Evolutionary conservation across 805 yeast species (phyloP).

Genomic region (Jamesozyma spencerorum): DNA sequence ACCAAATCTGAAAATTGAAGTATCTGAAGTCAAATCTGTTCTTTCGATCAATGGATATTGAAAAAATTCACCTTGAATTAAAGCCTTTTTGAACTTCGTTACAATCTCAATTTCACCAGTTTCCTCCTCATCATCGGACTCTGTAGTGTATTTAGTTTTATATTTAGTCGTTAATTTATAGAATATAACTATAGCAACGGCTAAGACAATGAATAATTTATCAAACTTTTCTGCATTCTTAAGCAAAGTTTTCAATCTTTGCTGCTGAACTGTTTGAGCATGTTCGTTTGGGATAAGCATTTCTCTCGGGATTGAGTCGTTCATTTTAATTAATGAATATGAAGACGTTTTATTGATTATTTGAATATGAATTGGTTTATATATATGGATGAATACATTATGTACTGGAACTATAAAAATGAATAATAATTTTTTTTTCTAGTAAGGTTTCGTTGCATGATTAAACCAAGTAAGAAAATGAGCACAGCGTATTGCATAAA

Average conservation of each 20-base stretch:
- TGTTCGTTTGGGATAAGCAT: neutral
- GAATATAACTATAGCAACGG: conserved; percentile 1
- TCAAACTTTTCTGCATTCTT: conserved; percentile 2
- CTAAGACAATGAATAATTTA: conserved; percentile 1
- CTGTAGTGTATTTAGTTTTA: neutral
- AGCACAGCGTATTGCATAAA: no score
- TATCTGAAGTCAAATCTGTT: conserved; percentile 66
- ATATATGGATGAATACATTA: no score
- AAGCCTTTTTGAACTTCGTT: conserved; percentile 39
- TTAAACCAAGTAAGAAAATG: no score
- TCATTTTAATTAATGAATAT: no score
- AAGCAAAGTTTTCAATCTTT: neutral
- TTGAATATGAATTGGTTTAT: no score
- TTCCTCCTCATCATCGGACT: neutral
- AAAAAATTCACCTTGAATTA: conserved; percentile 58
- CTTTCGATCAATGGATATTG: conserved; percentile 75
- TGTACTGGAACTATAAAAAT: no score
- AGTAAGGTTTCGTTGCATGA: no score
- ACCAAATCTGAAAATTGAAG: conserved; percentile 75
- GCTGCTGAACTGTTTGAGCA: neutral
- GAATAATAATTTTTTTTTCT: no score
- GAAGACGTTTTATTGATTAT: no score
- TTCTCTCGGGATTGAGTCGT: neutral
- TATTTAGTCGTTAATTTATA: conserved; percentile 2
- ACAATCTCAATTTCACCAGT: neutral